Conservation (phyloP, 2,329 filamentous ascomycete genomes). For the Trichoderma endophyticum region DNA sequence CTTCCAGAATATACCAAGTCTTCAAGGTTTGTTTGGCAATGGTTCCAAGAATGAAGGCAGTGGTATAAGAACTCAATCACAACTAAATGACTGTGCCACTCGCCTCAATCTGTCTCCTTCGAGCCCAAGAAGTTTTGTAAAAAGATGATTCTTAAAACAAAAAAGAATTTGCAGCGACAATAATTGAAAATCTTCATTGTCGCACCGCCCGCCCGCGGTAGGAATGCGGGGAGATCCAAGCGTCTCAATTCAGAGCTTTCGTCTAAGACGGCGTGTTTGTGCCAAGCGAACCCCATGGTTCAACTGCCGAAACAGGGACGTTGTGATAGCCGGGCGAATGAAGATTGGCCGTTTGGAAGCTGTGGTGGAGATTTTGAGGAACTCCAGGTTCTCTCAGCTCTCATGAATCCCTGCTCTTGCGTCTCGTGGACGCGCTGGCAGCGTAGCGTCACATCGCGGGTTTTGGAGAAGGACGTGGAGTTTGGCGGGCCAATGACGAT, state of each 20-base stretch:
- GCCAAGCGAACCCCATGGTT: background rate
- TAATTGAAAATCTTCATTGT: background rate
- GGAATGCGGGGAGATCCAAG: background rate
- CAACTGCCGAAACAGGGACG: slow-evolving; percentile 2
- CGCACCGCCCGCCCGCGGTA: background rate
- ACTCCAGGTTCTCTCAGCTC: background rate
- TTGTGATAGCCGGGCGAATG: background rate
- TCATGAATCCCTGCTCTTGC: background rate
- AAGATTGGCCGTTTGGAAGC: background rate
- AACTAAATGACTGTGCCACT: background rate
- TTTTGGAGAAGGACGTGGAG: background rate
- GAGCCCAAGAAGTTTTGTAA: background rate
- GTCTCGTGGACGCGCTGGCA: background rate
- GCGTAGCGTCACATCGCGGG: background rate
- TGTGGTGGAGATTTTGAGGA: background rate
- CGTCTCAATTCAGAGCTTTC: background rate
- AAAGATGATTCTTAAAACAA: background rate
- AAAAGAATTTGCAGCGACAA: background rate
- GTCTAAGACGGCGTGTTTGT: background rate
- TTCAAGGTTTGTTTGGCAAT: background rate
- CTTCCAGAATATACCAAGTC: background rate
- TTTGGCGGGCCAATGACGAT: background rate
- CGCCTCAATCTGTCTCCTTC: background rate
- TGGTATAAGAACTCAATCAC: too few species aligned
- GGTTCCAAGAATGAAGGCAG: background rate